Base-by-base conservation (phyloP, 768 basidiomycete genomes). In the Coprinopsis marcescibilis region DNA sequence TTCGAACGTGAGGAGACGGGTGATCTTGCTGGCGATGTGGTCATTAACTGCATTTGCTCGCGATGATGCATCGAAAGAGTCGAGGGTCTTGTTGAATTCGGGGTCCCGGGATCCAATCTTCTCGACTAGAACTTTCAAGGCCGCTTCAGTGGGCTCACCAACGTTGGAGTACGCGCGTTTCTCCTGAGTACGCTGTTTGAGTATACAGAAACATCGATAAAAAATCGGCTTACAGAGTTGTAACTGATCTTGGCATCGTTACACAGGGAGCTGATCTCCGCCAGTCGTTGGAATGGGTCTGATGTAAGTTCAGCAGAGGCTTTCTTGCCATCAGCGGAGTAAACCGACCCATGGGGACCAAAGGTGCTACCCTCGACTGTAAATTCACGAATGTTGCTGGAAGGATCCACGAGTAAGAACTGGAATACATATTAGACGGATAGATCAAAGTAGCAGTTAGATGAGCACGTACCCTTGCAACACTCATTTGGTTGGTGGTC, bases 401-500 rank as follows among this genome's bases (percentile, higher is more conserved):
- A 48, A 20, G 71, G 69, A 51, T 86, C 79, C 39, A 92, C 70
- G 25, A 89, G 75, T 35, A 85, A 64, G 70, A 97, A 96, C 85
- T 93, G 49, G 15, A 55, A 26, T 52, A 46, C 29, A 24, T 21
- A 49, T 30, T 37, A 43, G 45, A 15, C n/a, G 43, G 19, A 12
- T 30, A 30, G 43, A 37, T 52, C 8, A 36, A 23, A 15, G 15
- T 21, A 19, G 26, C 23, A 39, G 23, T 12, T 7, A 17, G 21
- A 44, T 29, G 20, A 26, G 11, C 29, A 65, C 72, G 46, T 63
- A 89, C 85, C 65, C 72, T 79, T 25, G 89, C 85, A 19, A 97
- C 89, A 57, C 90, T 89, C 95, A 98, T 98, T 62, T 98, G 95
- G 65, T 91, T 96, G 12, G 92, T 96, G 8, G 93, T 96, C 58